Evolutionary conservation across 2,329 filamentous ascomycete genomes (phyloP).

Genomic region (Remersonia thermophila): DNA sequence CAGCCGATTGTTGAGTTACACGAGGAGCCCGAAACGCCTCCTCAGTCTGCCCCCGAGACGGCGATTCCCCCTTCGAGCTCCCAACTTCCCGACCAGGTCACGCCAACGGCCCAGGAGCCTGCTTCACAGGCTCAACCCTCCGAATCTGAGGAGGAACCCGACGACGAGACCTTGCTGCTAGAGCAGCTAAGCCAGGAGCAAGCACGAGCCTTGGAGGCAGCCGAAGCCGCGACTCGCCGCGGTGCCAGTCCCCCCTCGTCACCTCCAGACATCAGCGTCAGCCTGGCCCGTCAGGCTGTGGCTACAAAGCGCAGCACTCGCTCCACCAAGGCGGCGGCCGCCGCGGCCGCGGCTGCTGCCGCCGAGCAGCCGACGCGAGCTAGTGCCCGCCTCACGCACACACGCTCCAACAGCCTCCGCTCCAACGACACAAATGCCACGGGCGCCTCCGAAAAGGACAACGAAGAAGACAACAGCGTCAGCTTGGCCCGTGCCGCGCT

Average conservation of each 20-base stretch:
- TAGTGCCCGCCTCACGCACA: conserved; percentile 17
- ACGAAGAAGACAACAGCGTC: conserved; percentile 19
- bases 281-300: conserved; percentile 17
- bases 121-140: too few species aligned
- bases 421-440: conserved; percentile 15
- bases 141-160: background rate
- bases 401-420: conserved; percentile 19
- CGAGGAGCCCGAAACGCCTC: too few species aligned
- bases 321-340: conserved; percentile 5
- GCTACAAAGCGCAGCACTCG: conserved; percentile 5
- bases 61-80: too few species aligned
- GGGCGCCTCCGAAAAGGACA: conserved; percentile 17
- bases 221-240: too few species aligned
- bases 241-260: too few species aligned
- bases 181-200: conserved; percentile 9
- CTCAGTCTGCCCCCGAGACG: too few species aligned
- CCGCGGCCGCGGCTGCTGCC: background rate
- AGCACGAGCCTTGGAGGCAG: background rate
- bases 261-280: conserved; percentile 17
- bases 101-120: background rate
- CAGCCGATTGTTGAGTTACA: too few species aligned
- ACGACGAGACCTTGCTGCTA: conserved; percentile 5
- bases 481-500: conserved; percentile 22
- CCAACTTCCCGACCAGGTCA: too few species aligned
- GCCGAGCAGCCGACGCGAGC: conserved; percentile 10